Percentiles rank a stretch among this genome's conserved stretches.
phyloP scores from a whole-genome alignment of 169 alveolate species.

The Amoebophrya sp. region DNA sequence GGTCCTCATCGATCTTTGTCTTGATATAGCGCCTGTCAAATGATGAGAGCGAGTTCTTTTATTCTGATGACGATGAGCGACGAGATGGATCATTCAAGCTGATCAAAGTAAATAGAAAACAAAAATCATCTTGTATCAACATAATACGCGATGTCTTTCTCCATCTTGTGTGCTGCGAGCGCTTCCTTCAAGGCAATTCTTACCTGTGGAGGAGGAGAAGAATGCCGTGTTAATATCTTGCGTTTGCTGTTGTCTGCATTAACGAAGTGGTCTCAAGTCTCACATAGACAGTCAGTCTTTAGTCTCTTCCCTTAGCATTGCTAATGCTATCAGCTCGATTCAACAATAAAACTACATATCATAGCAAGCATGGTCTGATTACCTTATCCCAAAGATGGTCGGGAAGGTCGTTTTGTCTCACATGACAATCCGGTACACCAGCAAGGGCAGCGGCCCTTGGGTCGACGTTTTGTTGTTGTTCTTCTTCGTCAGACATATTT shows the following conservation, averaged over 20 bases:
- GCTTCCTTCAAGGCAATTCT: neutral
- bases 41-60: neutral
- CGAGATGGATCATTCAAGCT: neutral
- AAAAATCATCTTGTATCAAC: too few species aligned
- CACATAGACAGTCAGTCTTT: too few species aligned
- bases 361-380: too few species aligned
- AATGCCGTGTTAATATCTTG: too few species aligned
- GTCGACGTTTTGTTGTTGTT: neutral
- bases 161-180: neutral
- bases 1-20: neutral
- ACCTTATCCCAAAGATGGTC: neutral
- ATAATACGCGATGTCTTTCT: neutral
- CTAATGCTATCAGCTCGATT: too few species aligned
- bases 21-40: neutral
- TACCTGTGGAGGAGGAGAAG: too few species aligned
- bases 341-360: too few species aligned
- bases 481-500: neutral
- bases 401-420: neutral
- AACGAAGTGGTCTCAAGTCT: too few species aligned
- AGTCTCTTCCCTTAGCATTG: too few species aligned
- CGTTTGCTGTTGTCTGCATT: too few species aligned
- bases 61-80: neutral
- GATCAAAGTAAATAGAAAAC: too few species aligned
- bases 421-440: neutral
- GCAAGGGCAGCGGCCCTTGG: neutral